phyloP scores from a whole-genome alignment of 805 yeast genomes.

The Debaryomyces castellii region DNA sequence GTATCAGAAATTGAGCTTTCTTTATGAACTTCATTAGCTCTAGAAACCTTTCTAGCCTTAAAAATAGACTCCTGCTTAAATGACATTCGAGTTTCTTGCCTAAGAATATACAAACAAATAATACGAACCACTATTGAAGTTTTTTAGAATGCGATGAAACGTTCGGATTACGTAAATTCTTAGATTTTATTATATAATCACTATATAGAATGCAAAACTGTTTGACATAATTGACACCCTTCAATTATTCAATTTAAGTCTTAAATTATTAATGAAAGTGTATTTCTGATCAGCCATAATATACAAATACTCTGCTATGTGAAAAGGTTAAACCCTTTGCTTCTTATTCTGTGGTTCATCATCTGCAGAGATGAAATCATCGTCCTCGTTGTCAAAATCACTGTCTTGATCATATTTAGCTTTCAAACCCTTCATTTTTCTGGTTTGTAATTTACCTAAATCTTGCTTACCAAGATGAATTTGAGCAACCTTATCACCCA shows the following conservation, averaged over 20 bases:
- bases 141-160: constrained; percentile 3
- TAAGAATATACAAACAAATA: neutral
- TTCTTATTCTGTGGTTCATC: constrained; percentile 29
- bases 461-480: constrained; percentile 97
- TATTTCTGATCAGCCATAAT: constrained; percentile 1
- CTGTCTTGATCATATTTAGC: constrained; percentile 77
- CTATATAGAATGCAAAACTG: neutral
- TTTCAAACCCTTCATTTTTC: constrained; percentile 98
- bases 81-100: constrained; percentile 7
- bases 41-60: constrained; percentile 12
- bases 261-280: neutral
- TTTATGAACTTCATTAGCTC: neutral
- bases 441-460: constrained; percentile 82
- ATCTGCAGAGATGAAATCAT: constrained; percentile 18
- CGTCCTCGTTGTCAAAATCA: constrained; percentile 54
- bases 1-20: neutral
- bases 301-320: constrained; percentile 5
- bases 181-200: constrained; percentile 1
- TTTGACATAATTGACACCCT: neutral
- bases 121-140: too few relatives aligned
- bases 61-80: constrained; percentile 11
- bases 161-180: constrained; percentile 2
- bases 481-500: constrained; percentile 98
- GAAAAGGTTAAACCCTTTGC: constrained; percentile 23
- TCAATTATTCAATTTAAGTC: neutral